Percentiles rank a stretch among this genome's conserved stretches.
phyloP scores from a whole-genome alignment of 1,139 yeast genomes.

The Diutina pseudorugosa region DNA sequence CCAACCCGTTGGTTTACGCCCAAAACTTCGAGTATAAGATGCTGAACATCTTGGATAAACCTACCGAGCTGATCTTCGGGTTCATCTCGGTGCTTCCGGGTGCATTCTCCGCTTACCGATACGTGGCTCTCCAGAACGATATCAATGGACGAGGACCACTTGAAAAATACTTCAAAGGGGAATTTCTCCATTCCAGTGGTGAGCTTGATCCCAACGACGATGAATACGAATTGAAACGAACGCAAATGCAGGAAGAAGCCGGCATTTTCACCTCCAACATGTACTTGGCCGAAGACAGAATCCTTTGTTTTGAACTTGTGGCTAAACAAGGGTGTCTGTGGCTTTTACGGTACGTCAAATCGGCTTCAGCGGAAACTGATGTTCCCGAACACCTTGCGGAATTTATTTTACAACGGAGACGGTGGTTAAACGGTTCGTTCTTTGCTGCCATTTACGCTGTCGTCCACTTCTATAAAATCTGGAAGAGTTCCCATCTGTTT shows the following conservation, averaged over 20 bases:
- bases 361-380: slow-evolving; percentile 74
- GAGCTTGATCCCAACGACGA: slow-evolving; percentile 25
- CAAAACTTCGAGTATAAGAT: slow-evolving; percentile 80
- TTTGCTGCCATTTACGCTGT: slow-evolving; percentile 73
- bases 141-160: slow-evolving; percentile 59
- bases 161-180: slow-evolving; percentile 72
- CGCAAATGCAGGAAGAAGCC: slow-evolving; percentile 27
- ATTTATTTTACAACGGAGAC: slow-evolving; percentile 63
- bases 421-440: slow-evolving; percentile 81
- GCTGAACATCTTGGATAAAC: slow-evolving; percentile 73
- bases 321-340: slow-evolving; percentile 53
- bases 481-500: slow-evolving; percentile 58
- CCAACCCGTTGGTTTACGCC: slow-evolving; percentile 72
- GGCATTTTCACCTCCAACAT: slow-evolving; percentile 74
- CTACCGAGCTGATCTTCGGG: slow-evolving; percentile 74
- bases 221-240: slow-evolving; percentile 29
- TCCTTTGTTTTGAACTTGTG: slow-evolving; percentile 69
- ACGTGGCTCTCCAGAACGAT: slow-evolving; percentile 53
- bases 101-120: slow-evolving; percentile 77
- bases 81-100: slow-evolving; percentile 78
- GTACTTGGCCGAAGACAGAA: slow-evolving; percentile 81
- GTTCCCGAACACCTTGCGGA: slow-evolving; percentile 68
- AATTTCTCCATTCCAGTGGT: slow-evolving; percentile 42
- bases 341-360: slow-evolving; percentile 58
- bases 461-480: slow-evolving; percentile 57